These are phyloP conservation scores for Malassezia obtusa DNA, from an alignment of 1,284 basidiomycete species.

Conservation along the genomic window DNA sequence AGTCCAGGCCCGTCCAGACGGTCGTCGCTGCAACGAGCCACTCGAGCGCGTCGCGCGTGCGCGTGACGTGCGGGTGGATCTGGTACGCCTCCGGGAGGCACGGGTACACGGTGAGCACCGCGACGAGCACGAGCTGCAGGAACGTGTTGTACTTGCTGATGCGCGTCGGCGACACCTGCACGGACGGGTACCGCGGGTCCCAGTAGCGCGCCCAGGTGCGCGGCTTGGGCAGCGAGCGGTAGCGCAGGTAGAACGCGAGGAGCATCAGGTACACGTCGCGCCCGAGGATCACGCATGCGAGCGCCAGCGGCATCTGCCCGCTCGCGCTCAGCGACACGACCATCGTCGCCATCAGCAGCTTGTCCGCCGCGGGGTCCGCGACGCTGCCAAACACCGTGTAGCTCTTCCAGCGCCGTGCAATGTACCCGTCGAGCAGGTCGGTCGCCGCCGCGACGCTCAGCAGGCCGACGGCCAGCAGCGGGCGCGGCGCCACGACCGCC, in stretches of 20 bases:
- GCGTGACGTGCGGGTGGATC: slow-evolving; percentile 12
- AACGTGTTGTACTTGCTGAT: slow-evolving; percentile 65
- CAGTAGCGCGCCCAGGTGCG: slow-evolving; percentile 87
- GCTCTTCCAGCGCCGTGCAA: slow-evolving; percentile 68
- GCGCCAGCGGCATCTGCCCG: slow-evolving; percentile 69
- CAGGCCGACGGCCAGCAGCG: slow-evolving; percentile 66
- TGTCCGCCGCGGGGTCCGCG: slow-evolving; percentile 93
- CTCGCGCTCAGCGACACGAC: slow-evolving; percentile 75
- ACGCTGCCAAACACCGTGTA: slow-evolving; percentile 79
- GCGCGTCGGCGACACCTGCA: slow-evolving; percentile 76
- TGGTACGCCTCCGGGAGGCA: slow-evolving; percentile 54
- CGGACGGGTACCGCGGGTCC: slow-evolving; percentile 87
- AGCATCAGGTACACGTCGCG: slow-evolving; percentile 77
- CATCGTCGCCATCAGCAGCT: slow-evolving; percentile 86
- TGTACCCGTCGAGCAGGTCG: slow-evolving; percentile 80
- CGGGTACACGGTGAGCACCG: slow-evolving; percentile 71
- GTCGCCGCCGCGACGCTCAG: slow-evolving; percentile 80
- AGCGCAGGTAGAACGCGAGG: slow-evolving; percentile 88
- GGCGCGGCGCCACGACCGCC: slow-evolving; percentile 77
- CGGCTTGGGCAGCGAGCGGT: slow-evolving; percentile 73
- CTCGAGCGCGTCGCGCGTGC: slow-evolving; percentile 51
- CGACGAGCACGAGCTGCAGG: slow-evolving; percentile 82
- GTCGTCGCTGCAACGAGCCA: slow-evolving; percentile 79
- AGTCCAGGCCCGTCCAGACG: slow-evolving; percentile 81
- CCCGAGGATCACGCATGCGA: slow-evolving; percentile 77